Evolutionary conservation across 2,329 filamentous ascomycete genomes (phyloP), one percentile per base, ranked within the genome.

Genomic region (Microdochium nivale): DNA sequence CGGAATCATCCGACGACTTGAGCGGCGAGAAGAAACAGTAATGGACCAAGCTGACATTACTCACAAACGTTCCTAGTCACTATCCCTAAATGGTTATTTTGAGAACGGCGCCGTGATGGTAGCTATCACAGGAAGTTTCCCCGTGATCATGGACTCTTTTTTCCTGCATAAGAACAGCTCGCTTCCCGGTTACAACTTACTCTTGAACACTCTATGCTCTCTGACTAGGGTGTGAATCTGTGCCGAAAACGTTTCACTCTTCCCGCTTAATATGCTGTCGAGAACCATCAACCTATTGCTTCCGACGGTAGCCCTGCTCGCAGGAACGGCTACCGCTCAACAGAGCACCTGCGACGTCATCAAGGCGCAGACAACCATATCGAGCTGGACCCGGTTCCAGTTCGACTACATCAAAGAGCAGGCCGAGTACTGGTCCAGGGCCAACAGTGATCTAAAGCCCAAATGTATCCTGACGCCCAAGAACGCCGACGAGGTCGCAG

Each of bases 401-500:
- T 16, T 65, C 8, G 57, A 59, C 14, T 76, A 75, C 56, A 61
- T 56, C 10, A 49, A 49, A 2, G 71, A 72, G 46, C 61, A 74
- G 56, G 61, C 58, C 8, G 61, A 74, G 23, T 76, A 76, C 60
- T 76, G 73, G 73, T 77, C 74, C 2, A 67, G 67, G 2, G 61
- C 64, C 21, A 72, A 71, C 52, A 62, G 69, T 16, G 67, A 67
- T 43, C 65, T 76, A n/a, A 64, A 67, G 52, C 75, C 75, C 5
- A 66, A 65, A 49, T 78, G 75, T 54, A 74, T 75, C 50, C 65
- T 77, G 47, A 68, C 70, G 43, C 77, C 78, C 2, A 66, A 66
- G 13, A 77, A 69, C 32, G 67, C 72, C 1, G 63, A 72, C 16
- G 76, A 83, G 58, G 77, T 83, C 35, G 70, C 77, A 0, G 67